Percentiles rank a stretch among this genome's conserved stretches.
Evolutionary conservation across 169 alveolate genomes (phyloP).

Genomic region (Plasmodium sp.): DNA sequence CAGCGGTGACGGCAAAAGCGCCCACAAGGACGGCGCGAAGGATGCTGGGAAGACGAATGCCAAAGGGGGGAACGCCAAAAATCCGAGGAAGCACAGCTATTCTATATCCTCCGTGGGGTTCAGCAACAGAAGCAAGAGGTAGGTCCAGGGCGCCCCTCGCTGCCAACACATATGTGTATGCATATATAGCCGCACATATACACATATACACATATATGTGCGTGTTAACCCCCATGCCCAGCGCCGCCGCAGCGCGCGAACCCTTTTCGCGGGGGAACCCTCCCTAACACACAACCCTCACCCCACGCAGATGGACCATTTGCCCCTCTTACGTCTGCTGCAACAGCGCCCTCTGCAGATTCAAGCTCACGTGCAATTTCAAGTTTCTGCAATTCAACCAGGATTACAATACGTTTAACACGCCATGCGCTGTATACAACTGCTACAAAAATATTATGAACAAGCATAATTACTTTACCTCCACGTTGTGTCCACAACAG

Average conservation of each 20-base stretch:
- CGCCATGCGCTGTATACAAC: slow-evolving; percentile 45
- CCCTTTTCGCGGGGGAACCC: not conserved
- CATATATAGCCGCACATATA: not conserved
- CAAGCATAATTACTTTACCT: slow-evolving; percentile 41
- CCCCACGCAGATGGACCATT: slow-evolving; percentile 42
- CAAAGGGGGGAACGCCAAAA: not conserved
- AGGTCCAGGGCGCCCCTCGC: not conserved
- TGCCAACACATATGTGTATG: not conserved
- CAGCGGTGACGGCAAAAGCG: not conserved
- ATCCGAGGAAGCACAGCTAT: not conserved
- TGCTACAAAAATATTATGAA: slow-evolving; percentile 71
- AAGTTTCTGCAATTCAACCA: slow-evolving; percentile 61
- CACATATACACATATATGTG: not conserved
- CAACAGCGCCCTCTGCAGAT: slow-evolving; percentile 66
- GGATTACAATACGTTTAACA: slow-evolving; percentile 34
- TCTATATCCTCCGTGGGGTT: slow-evolving; percentile 71
- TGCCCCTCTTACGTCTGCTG: slow-evolving; percentile 73
- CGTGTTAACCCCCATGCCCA: not conserved
- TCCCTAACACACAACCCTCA: not conserved
- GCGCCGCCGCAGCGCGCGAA: not conserved
- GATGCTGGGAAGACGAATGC: not conserved
- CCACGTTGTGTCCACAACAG: slow-evolving; percentile 64
- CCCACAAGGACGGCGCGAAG: not conserved
- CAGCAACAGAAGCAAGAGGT: slow-evolving; percentile 72
- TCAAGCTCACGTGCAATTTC: slow-evolving; percentile 58